A percentile compares a stretch with the other conserved stretches of the same genome.
These are phyloP conservation scores for Afroboletus lepidellus DNA, from an alignment of 1,284 basidiomycete species.

Conservation along the genomic window DNA sequence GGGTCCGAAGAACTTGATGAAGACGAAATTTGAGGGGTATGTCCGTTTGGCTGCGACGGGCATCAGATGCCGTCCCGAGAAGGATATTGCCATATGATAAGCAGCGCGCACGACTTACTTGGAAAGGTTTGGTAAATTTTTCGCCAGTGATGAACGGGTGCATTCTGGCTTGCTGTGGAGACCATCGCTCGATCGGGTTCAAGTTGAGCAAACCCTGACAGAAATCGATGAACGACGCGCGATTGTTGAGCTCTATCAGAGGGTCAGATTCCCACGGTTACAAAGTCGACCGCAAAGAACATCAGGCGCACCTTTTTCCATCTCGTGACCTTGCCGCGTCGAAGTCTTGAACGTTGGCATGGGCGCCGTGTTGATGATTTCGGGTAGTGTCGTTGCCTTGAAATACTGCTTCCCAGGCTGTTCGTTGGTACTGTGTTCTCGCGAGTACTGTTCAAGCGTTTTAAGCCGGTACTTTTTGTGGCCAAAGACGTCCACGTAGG, in stretches of 20 bases:
- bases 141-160: conserved; percentile 99
- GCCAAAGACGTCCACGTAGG: conserved; percentile 76
- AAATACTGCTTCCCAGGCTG: conserved; percentile 99
- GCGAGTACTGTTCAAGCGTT: conserved; percentile 90
- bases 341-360: conserved; percentile 75
- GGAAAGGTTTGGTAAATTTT: conserved; percentile 86
- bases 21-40: conserved; percentile 35
- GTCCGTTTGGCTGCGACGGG: conserved; percentile 49
- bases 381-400: conserved; percentile 89
- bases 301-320: conserved; percentile 77
- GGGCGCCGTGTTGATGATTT: conserved; percentile 95
- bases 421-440: conserved; percentile 93
- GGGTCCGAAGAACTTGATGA: conserved; percentile 49
- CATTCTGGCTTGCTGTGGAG: conserved; percentile 91
- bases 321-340: conserved; percentile 79
- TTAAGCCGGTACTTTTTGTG: conserved; percentile 91
- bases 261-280: conserved; percentile 19
- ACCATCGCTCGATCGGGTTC: conserved; percentile 95
- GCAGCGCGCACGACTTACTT: conserved; percentile 51
- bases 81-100: background rate
- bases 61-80: conserved; percentile 15
- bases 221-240: conserved; percentile 96
- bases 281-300: conserved; percentile 15
- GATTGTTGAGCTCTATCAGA: conserved; percentile 84
- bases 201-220: conserved; percentile 92